Evolutionary conservation across 2,329 filamentous ascomycete species (phyloP).

Genomic region (Fusarium torulosum): DNA sequence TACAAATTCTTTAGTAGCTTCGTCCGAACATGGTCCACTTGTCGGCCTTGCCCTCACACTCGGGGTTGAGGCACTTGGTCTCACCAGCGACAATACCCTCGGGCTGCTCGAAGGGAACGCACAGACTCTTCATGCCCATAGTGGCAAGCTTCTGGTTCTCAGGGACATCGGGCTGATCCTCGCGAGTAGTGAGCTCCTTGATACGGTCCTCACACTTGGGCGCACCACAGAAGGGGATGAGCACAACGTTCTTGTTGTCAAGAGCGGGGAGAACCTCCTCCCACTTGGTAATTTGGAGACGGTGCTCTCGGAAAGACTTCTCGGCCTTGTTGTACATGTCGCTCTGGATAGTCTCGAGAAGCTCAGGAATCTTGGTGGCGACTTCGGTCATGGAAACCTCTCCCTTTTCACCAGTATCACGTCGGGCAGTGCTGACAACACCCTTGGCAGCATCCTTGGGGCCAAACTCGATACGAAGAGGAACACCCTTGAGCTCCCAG

Average conservation of each 20-base stretch:
- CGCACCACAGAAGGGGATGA: slow-evolving; percentile 90
- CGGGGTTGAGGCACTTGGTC: slow-evolving; percentile 92
- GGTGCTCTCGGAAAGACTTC: slow-evolving; percentile 81
- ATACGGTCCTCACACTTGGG: slow-evolving; percentile 90
- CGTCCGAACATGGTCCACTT: slow-evolving; percentile 94
- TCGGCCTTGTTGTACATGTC: slow-evolving; percentile 86
- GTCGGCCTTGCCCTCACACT: slow-evolving; percentile 81
- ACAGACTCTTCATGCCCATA: slow-evolving; percentile 78
- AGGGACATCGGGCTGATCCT: slow-evolving; percentile 66
- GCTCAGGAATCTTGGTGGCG: slow-evolving; percentile 76
- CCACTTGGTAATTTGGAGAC: slow-evolving; percentile 86
- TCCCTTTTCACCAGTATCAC: slow-evolving; percentile 87
- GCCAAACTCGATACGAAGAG: slow-evolving; percentile 93
- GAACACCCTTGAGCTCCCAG: slow-evolving; percentile 97
- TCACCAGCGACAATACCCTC: slow-evolving; percentile 81
- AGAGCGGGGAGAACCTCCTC: slow-evolving; percentile 90
- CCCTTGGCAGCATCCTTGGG: slow-evolving; percentile 91
- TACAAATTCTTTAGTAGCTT: slow-evolving; percentile 64
- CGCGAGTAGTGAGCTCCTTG: slow-evolving; percentile 89
- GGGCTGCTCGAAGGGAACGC: slow-evolving; percentile 85
- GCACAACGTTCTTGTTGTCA: slow-evolving; percentile 90
- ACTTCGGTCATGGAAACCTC: slow-evolving; percentile 82
- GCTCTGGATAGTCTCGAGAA: slow-evolving; percentile 90
- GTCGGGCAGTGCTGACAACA: slow-evolving; percentile 86
- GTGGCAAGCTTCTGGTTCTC: slow-evolving; percentile 67